These are phyloP conservation scores for Sequoiadendron giganteum DNA, from an alignment of 75 land plant genomes.

Conservation along the genomic window DNA sequence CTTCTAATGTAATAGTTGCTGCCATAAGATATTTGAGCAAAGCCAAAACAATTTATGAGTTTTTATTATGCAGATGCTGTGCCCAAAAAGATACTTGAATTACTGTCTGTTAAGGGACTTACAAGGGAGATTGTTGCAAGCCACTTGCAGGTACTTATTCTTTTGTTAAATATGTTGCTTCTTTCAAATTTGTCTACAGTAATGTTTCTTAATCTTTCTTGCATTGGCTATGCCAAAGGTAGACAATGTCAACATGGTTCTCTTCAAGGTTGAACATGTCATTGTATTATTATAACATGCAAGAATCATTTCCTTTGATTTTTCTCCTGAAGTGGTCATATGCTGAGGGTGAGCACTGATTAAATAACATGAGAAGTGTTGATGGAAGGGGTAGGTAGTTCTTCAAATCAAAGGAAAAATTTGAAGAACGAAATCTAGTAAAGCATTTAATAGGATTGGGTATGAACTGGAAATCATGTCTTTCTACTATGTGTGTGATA, in stretches of 20 bases:
- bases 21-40: neutral
- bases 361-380: neutral
- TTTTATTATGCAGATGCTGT: constrained; percentile 43
- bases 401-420: neutral
- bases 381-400: neutral
- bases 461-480: neutral
- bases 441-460: neutral
- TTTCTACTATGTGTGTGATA: neutral
- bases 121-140: constrained; percentile 53
- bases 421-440: neutral
- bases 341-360: neutral
- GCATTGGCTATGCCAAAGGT: neutral
- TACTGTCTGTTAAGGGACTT: constrained; percentile 42
- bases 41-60: neutral
- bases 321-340: neutral
- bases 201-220: neutral
- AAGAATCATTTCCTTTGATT: neutral
- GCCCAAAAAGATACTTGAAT: constrained; percentile 45
- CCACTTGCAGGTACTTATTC: constrained; percentile 38
- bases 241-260: neutral
- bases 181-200: neutral
- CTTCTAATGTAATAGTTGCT: neutral
- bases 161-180: neutral
- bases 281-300: neutral
- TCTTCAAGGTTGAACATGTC: neutral